Conservation (phyloP, 2,329 filamentous ascomycete species). For the Clonostachys rosea region DNA sequence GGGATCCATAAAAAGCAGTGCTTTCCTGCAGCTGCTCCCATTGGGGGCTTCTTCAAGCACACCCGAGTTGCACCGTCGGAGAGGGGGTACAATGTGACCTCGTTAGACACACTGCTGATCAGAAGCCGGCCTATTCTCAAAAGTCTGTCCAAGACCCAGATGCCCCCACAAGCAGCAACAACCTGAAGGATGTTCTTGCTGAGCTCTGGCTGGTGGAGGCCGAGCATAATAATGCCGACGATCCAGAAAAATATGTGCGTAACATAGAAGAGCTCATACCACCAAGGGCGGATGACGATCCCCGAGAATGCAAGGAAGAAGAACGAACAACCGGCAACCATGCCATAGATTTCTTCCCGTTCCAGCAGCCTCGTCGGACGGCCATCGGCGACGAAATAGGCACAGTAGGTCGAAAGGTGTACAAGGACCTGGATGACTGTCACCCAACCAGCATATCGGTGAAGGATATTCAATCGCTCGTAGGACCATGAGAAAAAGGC, state of each 20-base stretch:
- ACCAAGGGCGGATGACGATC: conserved; percentile 34
- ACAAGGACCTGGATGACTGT: conserved; percentile 39
- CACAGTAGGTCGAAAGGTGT: conserved; percentile 37
- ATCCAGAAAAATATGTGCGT: conserved; percentile 45
- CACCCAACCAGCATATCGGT: conserved; percentile 46
- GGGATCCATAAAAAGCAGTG: conserved; percentile 65
- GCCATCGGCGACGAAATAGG: conserved; percentile 26
- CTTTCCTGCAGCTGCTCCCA: conserved; percentile 44
- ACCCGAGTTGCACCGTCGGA: conserved; percentile 49
- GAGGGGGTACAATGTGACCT: conserved; percentile 47
- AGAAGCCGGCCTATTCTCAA: conserved; percentile 38
- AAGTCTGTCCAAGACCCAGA: conserved; percentile 48
- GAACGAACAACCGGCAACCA: conserved; percentile 40
- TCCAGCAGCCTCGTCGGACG: conserved; percentile 23
- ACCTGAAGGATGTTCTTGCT: conserved; percentile 33
- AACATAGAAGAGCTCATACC: conserved; percentile 53
- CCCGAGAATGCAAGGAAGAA: conserved; percentile 36
- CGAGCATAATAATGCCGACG: conserved; percentile 38
- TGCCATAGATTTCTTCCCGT: conserved; percentile 37
- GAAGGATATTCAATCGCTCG: conserved; percentile 53
- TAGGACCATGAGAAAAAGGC: conserved; percentile 50
- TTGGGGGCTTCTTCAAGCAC: conserved; percentile 42
- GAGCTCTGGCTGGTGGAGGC: conserved; percentile 46
- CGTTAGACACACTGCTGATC: conserved; percentile 42
- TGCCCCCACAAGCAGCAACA: conserved; percentile 30